A percentile compares a stretch with the other conserved stretches of the same genome.
Evolutionary conservation across 345 rosid species (phyloP).

Genomic region (Combretum micranthum): DNA sequence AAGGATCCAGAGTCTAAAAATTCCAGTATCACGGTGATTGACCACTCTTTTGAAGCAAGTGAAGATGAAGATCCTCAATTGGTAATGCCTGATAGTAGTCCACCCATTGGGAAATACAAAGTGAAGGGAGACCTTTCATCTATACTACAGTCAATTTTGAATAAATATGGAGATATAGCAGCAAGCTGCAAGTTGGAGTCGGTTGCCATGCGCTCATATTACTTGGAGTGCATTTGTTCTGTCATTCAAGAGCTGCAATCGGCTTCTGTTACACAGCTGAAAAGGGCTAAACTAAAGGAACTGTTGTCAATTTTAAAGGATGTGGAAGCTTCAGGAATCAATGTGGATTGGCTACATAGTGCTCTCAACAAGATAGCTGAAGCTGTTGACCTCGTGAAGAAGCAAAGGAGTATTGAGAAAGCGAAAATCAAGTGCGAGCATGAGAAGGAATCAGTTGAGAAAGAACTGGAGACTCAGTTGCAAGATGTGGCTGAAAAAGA

Average conservation of each 20-base stretch:
- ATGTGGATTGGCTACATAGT: slow-evolving; percentile 53
- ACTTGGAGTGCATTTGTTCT: slow-evolving; percentile 59
- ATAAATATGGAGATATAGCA: slow-evolving; percentile 73
- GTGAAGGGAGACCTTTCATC: slow-evolving; percentile 43
- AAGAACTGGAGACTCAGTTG: slow-evolving; percentile 37
- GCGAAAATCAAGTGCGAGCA: slow-evolving; percentile 30
- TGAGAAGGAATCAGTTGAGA: slow-evolving; percentile 31
- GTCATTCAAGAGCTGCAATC: slow-evolving; percentile 60
- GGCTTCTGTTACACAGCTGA: slow-evolving; percentile 37
- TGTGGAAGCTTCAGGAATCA: slow-evolving; percentile 56
- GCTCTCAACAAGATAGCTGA: slow-evolving; percentile 40
- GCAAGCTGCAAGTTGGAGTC: slow-evolving; percentile 60
- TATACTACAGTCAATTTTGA: slow-evolving; percentile 39
- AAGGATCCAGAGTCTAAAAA: slow-evolving; percentile 8
- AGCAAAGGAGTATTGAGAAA: slow-evolving; percentile 24
- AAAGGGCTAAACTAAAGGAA: slow-evolving; percentile 54
- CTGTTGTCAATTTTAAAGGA: slow-evolving; percentile 68
- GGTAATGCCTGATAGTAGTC: slow-evolving; percentile 51
- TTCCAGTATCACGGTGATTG: slow-evolving; percentile 30
- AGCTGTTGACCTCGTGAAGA: slow-evolving; percentile 37
- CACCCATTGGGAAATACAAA: slow-evolving; percentile 53
- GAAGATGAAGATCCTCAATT: slow-evolving; percentile 33
- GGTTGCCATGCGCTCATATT: slow-evolving; percentile 49
- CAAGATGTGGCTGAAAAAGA: slow-evolving; percentile 45
- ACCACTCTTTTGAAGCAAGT: slow-evolving; percentile 27